These are phyloP conservation scores for Hura crepitans DNA, from an alignment of 441 rosid genomes.

Conservation along the genomic window DNA sequence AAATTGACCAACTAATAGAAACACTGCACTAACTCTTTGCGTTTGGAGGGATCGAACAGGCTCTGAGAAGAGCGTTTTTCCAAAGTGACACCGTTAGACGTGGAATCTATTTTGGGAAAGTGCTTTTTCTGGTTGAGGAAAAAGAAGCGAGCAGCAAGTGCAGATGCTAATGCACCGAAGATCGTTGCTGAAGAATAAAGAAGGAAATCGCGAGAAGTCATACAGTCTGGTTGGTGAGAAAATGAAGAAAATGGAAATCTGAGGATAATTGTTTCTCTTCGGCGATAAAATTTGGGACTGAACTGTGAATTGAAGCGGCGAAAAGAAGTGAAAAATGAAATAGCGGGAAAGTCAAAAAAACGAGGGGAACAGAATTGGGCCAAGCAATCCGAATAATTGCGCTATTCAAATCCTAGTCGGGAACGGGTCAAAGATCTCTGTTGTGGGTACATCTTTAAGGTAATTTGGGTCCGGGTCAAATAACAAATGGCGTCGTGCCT, in stretches of 20 bases:
- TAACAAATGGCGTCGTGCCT: too few species aligned
- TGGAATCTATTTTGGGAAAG: slow-evolving; percentile 27
- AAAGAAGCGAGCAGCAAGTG: slow-evolving; percentile 49
- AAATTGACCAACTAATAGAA: neutral
- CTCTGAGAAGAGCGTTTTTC: slow-evolving; percentile 33
- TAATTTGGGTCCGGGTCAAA: too few species aligned
- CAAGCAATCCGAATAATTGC: too few species aligned
- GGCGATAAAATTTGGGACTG: neutral
- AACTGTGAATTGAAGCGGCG: neutral
- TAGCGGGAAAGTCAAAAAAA: neutral
- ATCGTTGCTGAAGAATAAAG: slow-evolving; percentile 58
- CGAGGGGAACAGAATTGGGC: too few species aligned
- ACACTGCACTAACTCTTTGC: slow-evolving; percentile 50
- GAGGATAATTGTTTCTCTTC: neutral
- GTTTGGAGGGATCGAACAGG: slow-evolving; percentile 75
- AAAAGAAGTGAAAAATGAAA: neutral
- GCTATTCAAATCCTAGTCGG: too few species aligned
- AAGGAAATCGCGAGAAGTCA: slow-evolving; percentile 58
- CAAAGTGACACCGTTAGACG: slow-evolving; percentile 34
- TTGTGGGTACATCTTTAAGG: too few species aligned
- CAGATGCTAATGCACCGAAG: slow-evolving; percentile 61
- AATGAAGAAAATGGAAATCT: neutral
- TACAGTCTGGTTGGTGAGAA: slow-evolving; percentile 20
- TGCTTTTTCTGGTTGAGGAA: slow-evolving; percentile 36
- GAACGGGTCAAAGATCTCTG: too few species aligned